These are phyloP conservation scores for Euryodendron excelsum DNA, from an alignment of 148 eudicot species.

Conservation along the genomic window DNA sequence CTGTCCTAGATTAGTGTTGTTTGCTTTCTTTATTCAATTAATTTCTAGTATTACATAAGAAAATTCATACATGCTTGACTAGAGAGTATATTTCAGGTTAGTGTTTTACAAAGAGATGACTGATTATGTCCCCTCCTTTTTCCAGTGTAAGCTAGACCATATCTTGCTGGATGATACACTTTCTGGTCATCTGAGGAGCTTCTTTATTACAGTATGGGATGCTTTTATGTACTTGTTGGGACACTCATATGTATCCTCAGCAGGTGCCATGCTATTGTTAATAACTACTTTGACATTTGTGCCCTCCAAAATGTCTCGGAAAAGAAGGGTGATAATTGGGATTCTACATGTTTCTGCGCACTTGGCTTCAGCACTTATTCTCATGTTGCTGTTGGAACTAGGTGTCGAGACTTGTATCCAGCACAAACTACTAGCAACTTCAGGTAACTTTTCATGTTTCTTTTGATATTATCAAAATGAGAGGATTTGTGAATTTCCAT, in stretches of 20 bases:
- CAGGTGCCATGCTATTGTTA: constrained; percentile 63
- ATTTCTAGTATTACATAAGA: not conserved
- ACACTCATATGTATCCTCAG: constrained; percentile 70
- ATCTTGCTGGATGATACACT: constrained; percentile 76
- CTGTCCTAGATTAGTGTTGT: not conserved
- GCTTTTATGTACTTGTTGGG: constrained; percentile 66
- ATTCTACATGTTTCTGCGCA: constrained; percentile 89
- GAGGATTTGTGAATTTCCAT: not conserved
- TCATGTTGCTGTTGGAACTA: constrained; percentile 88
- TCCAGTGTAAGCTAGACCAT: constrained; percentile 88
- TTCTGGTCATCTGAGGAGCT: constrained; percentile 83
- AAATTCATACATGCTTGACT: not conserved
- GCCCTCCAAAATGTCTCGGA: constrained; percentile 80
- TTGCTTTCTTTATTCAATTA: not conserved
- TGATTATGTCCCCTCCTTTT: constrained; percentile 23
- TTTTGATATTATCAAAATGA: not conserved
- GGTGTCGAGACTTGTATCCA: constrained; percentile 94
- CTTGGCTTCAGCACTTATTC: constrained; percentile 80
- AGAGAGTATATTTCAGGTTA: not conserved
- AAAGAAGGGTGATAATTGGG: constrained; percentile 69
- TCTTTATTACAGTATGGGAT: constrained; percentile 77
- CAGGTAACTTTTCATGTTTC: constrained; percentile 43
- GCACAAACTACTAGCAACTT: constrained; percentile 82
- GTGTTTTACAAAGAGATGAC: not conserved
- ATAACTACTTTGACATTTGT: constrained; percentile 76